These are phyloP conservation scores for Pleurotus giganteus DNA, from an alignment of 768 basidiomycete species.

Conservation along the genomic window DNA sequence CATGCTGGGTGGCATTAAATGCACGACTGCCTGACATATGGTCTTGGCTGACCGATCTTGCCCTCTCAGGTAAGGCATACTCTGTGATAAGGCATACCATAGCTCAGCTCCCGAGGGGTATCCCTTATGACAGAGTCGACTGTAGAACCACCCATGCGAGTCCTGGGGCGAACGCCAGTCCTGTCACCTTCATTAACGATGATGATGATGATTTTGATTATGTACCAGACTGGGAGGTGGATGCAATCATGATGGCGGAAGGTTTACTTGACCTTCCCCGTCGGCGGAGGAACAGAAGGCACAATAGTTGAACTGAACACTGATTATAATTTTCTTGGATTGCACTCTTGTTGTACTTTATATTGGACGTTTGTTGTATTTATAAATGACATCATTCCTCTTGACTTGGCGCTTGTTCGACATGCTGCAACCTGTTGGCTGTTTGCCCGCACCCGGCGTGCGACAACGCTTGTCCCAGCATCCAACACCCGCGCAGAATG, in stretches of 20 bases:
- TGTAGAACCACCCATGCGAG: too few species aligned
- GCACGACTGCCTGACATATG: too few species aligned
- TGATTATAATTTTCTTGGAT: background rate
- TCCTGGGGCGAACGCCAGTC: background rate
- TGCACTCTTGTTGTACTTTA: background rate
- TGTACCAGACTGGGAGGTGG: conserved; percentile 1
- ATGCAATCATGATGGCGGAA: too few species aligned
- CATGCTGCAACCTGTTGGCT: background rate
- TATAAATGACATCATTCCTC: conserved; percentile 17
- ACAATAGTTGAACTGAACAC: background rate
- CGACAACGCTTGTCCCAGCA: background rate
- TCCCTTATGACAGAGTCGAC: too few species aligned
- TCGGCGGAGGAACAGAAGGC: background rate
- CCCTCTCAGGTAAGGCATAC: too few species aligned
- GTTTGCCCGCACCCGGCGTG: background rate
- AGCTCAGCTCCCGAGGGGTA: too few species aligned
- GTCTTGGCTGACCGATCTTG: too few species aligned
- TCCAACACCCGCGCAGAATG: conserved; percentile 22
- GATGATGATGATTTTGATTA: conserved; percentile 13
- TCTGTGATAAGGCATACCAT: too few species aligned
- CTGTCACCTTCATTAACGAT: background rate
- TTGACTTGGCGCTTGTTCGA: background rate
- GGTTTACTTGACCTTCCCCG: too few species aligned
- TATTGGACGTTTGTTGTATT: background rate
- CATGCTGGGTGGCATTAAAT: too few species aligned